Conservation (phyloP, 2,329 filamentous ascomycete genomes). For the Atkinsonella hypoxylon region DNA sequence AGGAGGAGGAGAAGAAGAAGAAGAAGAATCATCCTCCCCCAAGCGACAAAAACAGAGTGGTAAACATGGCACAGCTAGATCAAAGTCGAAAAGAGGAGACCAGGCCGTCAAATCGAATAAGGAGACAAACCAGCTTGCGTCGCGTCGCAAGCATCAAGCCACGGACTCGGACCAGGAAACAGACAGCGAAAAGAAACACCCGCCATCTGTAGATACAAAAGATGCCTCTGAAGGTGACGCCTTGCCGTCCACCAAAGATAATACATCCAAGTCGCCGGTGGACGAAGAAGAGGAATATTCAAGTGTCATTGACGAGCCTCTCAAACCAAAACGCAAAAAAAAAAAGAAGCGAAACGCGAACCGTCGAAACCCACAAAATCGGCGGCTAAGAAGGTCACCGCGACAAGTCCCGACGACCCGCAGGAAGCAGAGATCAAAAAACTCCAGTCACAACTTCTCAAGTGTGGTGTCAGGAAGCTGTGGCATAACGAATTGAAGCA, state of each 20-base stretch:
- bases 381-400: slow-evolving; percentile 16
- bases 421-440: slow-evolving; percentile 76
- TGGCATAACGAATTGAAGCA: slow-evolving; percentile 78
- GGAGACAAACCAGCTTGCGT: slow-evolving; percentile 6
- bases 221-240: slow-evolving; percentile 12
- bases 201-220: slow-evolving; percentile 5
- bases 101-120: slow-evolving; percentile 4
- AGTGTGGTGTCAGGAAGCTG: slow-evolving; percentile 86
- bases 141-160: slow-evolving; percentile 8
- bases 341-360: slow-evolving; percentile 28
- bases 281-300: slow-evolving; percentile 28
- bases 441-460: slow-evolving; percentile 72
- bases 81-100: not conserved
- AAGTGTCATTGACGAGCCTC: slow-evolving; percentile 61
- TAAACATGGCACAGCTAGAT: slow-evolving; percentile 18
- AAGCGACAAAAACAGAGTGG: slow-evolving; percentile 1
- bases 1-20: slow-evolving; percentile 7
- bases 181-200: slow-evolving; percentile 8
- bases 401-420: slow-evolving; percentile 32
- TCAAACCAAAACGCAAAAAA: slow-evolving; percentile 47
- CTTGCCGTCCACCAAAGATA: slow-evolving; percentile 9
- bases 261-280: slow-evolving; percentile 12
- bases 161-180: slow-evolving; percentile 7
- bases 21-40: slow-evolving; percentile 16
- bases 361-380: slow-evolving; percentile 18